Evolutionary conservation across 768 basidiomycete species (phyloP).

Genomic region (Cystobasidiopsis lactophilus): DNA sequence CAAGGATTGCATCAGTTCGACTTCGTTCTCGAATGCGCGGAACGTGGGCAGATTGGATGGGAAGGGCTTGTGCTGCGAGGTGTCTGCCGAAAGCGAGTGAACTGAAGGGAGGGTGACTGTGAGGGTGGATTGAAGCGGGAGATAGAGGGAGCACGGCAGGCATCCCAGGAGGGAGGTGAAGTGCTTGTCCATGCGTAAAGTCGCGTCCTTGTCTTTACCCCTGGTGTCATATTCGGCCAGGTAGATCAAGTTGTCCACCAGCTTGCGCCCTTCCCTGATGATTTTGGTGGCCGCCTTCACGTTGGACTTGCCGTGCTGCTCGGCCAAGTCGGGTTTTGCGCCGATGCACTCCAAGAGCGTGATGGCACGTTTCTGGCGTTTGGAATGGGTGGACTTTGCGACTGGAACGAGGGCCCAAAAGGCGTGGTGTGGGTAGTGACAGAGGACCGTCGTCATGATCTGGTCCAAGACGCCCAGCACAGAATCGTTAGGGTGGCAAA

Average conservation of each 20-base stretch:
- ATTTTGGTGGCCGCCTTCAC: neutral
- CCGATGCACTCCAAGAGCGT: constrained; percentile 15
- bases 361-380: constrained; percentile 40
- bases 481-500: constrained; percentile 45
- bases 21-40: constrained; percentile 49
- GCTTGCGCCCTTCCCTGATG: neutral
- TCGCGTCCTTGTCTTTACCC: constrained; percentile 3
- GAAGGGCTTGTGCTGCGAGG: constrained; percentile 49
- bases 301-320: neutral
- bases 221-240: constrained; percentile 34
- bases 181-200: constrained; percentile 33
- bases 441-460: constrained; percentile 53
- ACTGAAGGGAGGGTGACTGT: constrained; percentile 68
- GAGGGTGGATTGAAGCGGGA: constrained; percentile 80
- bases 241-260: constrained; percentile 29
- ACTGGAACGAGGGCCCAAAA: constrained; percentile 83
- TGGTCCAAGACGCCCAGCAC: constrained; percentile 40
- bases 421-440: constrained; percentile 66
- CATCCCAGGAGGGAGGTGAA: constrained; percentile 37
- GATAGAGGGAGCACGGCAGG: constrained; percentile 47
- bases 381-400: constrained; percentile 52
- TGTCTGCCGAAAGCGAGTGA: constrained; percentile 27
- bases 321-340: too few species aligned
- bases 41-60: constrained; percentile 55
- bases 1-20: constrained; percentile 76